Evolutionary conservation across 192 early-diverging fungal genomes (phyloP), one percentile per base, ranked within the genome.

Genomic region (Podila horticola): DNA sequence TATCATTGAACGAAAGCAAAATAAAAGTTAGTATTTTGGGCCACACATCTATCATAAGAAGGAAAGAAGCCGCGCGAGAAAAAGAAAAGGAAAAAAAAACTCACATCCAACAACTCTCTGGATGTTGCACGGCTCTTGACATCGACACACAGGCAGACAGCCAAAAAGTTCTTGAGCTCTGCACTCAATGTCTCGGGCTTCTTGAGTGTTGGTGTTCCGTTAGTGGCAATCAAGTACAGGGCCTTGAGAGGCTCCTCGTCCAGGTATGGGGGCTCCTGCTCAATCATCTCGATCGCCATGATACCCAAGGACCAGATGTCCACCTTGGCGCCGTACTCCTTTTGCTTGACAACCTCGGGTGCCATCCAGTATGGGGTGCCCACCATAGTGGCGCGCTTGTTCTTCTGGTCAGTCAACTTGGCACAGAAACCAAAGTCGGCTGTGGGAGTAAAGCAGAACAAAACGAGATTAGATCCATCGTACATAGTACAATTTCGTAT

Each of bases 201-300:
- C 85, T 97, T 95, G n/a, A 97, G 87, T 58, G 93, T 93, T 13
- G 97, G 97, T 9, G 96, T 98, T 58, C 97, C 97, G 73, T 97
- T 97, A 65, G 96, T 98, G 0, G 96, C 97, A 86, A 98, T 97
- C 67, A 98, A 83, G 62, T 97, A 98, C 64, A 97, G 83, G 29
- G 97, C 97, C 84, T 95, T 94, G 67, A 98, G 87, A 30, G 97
- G 95, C 71, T 97, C 95, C 81, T 98, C 97, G 67, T 97, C 93
- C 71, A 98, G 85, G 67, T 98, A 98, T 66, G 97, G 97, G 15
- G 96, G 97, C 79, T 98, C 97, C 65, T 94, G 94, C 83, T 98
- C 97, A 72, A 98, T 92, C 97, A 98, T 97, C 84, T 98, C 96
- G 58, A 97, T 97, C 5, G 94, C 95, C 96, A 97, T 98, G 74